Evolutionary conservation across 176 grass and related monocot species (phyloP), one percentile per base, ranked within the genome.

Genomic region (Oryza punctata): DNA sequence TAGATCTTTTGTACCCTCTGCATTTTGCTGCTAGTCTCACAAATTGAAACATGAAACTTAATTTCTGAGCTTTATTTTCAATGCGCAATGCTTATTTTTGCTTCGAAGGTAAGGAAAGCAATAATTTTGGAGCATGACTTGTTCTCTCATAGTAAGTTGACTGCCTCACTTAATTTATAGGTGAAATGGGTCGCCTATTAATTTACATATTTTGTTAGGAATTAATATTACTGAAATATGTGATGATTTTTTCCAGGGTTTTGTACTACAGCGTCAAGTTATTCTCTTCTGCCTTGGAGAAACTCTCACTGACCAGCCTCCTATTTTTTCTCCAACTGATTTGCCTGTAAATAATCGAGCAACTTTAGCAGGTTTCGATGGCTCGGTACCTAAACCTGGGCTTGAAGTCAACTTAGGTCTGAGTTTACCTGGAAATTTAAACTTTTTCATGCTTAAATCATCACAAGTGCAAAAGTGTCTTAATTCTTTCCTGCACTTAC

Each of bases 231-330:
- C 64, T 87, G 77, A 91, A 73, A 75, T 59, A 23, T 23, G 7
- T 80, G 33, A 33, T 80, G 46, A 75, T 65, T 74, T 67, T 87
- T 72, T 94, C 32, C 93, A 99, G 93, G 89, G 84, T 87, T 99
- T 99, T 89, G 93, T 99, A 52, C 91, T 99, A 33, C 97, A 94
- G 49, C 93, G 80, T 79, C 93, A 99, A 87, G 91, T 99, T 90
- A 79, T 96, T 77, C 65, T 99, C 75, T 96, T 96, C 81, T 94
- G 89, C 30, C 76, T 89, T 49, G 93, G 90, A 83, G 85, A 92
- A 88, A 88, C 84, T 87, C 87, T 94, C 87, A 77, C 89, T 35
- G 94, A 99, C 26, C 89, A 91, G 35, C 87, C 85, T 49, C 83
- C 93, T 73, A 60, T 95, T 69, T 45, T 71, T 69, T 87, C 91